These are phyloP conservation scores for Ceratocystis cacaofunesta DNA, from an alignment of 2,329 filamentous ascomycete species.

Conservation along the genomic window DNA sequence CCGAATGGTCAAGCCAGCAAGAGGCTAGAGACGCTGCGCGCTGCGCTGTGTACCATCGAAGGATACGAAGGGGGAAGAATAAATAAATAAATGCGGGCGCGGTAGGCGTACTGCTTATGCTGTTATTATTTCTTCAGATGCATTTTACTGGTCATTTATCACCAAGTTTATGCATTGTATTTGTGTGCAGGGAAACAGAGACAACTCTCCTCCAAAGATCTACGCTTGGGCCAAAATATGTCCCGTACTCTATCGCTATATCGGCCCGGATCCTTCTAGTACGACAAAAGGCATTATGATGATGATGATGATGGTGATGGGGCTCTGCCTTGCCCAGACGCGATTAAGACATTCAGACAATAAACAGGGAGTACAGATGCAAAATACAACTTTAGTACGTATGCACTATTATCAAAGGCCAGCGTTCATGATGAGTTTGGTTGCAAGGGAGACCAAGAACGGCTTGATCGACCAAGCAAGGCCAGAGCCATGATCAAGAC, in stretches of 20 bases:
- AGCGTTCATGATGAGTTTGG: neutral
- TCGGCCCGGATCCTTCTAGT: slow-evolving; percentile 6
- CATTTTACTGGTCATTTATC: neutral
- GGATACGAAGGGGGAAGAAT: neutral
- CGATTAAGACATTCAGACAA: neutral
- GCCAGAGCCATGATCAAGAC: neutral
- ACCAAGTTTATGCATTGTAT: neutral
- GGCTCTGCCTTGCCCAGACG: neutral
- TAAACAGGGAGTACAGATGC: neutral
- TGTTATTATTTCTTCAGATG: neutral
- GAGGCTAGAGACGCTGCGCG: neutral
- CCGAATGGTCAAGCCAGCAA: neutral
- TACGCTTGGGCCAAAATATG: neutral
- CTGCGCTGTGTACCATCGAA: neutral
- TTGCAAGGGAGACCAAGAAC: neutral
- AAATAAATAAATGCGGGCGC: neutral
- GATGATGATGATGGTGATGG: neutral
- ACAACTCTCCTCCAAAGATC: neutral
- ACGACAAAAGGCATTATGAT: neutral
- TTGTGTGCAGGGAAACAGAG: neutral
- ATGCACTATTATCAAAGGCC: neutral
- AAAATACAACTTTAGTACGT: neutral
- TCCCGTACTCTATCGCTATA: neutral
- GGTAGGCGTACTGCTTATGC: neutral
- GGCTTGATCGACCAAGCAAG: neutral